A percentile compares a stretch with the other conserved stretches of the same genome.
These are phyloP conservation scores for Isoetes taiwanensis DNA, from an alignment of 75 land plant genomes.

Conservation along the genomic window DNA sequence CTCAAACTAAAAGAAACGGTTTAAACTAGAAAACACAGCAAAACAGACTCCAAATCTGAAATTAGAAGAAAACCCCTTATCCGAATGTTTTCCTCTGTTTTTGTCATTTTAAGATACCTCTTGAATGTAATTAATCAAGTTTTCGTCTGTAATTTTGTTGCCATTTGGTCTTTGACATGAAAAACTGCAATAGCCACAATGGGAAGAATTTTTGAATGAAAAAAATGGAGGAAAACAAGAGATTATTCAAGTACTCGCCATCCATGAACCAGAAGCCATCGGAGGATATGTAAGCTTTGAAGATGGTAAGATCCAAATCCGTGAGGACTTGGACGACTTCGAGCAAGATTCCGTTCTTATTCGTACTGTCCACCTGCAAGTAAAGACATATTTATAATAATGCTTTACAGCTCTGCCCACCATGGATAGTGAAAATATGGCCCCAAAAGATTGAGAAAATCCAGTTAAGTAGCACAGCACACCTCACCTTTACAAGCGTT, in stretches of 20 bases:
- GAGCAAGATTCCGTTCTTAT: conserved; percentile 47
- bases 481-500: too few relatives aligned
- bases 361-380: conserved; percentile 57
- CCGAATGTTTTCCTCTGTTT: too few relatives aligned
- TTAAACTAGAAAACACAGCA: too few relatives aligned
- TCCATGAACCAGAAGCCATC: conserved; percentile 82
- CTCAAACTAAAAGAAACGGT: too few relatives aligned
- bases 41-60: too few relatives aligned
- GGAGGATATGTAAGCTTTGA: conserved; percentile 67
- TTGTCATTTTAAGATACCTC: conserved; percentile 26
- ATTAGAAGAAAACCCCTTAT: too few relatives aligned
- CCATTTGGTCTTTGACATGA: neutral
- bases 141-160: neutral
- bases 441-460: too few relatives aligned
- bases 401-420: too few relatives aligned
- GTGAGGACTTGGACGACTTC: conserved; percentile 63
- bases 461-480: too few relatives aligned
- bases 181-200: conserved; percentile 8
- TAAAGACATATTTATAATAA: too few relatives aligned
- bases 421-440: too few relatives aligned
- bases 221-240: neutral
- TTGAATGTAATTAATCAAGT: neutral
- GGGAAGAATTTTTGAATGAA: neutral
- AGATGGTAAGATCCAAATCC: conserved; percentile 52
- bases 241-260: conserved; percentile 25